Percentiles rank a stretch among this genome's conserved stretches.
phyloP scores from a whole-genome alignment of 192 early-diverging fungal species.

The Nowakowskiella sp. region DNA sequence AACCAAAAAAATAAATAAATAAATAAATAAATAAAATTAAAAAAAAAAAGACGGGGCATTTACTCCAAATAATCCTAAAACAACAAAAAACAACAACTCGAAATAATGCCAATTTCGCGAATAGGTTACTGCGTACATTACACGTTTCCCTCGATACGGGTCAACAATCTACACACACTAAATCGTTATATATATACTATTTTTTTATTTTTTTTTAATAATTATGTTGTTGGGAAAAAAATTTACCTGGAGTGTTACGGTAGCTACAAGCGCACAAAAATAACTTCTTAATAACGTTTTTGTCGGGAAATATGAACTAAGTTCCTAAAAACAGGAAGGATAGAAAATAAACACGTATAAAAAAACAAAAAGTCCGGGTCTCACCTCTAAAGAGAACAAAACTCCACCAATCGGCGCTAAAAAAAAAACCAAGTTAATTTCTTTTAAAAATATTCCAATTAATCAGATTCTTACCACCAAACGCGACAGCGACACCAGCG shows the following conservation, averaged over 20 bases:
- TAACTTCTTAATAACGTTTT: constrained; percentile 92
- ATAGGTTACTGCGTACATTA: constrained; percentile 69
- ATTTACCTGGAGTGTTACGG: constrained; percentile 69
- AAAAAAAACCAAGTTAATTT: constrained; percentile 3
- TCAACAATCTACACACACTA: constrained; percentile 54
- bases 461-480: constrained; percentile 47
- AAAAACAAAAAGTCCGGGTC: background rate
- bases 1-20: constrained; percentile 1
- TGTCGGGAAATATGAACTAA: constrained; percentile 84
- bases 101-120: constrained; percentile 86
- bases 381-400: constrained; percentile 77
- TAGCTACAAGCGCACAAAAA: constrained; percentile 89
- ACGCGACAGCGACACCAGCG: constrained; percentile 89
- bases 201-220: background rate
- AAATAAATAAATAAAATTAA: background rate
- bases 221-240: background rate
- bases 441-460: background rate
- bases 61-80: constrained; percentile 76
- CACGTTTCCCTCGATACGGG: constrained; percentile 46
- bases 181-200: constrained; percentile 7
- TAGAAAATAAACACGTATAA: constrained; percentile 6
- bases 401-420: constrained; percentile 90
- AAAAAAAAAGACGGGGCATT: background rate
- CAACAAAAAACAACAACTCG: constrained; percentile 77
- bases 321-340: constrained; percentile 38